These are phyloP conservation scores for Clathrus columnatus DNA, from an alignment of 768 basidiomycete genomes.

Conservation along the genomic window DNA sequence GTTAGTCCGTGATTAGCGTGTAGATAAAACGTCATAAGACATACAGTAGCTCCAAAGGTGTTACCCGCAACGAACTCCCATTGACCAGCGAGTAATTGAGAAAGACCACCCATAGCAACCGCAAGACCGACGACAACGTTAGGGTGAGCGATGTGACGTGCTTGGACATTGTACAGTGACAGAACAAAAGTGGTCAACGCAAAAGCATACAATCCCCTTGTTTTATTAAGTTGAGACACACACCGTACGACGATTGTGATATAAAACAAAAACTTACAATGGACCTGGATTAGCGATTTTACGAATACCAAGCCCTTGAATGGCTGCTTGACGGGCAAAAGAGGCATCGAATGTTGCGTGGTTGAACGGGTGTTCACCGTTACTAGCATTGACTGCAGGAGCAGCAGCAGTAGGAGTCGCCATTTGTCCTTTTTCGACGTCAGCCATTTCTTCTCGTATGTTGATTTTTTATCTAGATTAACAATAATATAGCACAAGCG, in stretches of 20 bases:
- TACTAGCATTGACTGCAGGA: not conserved
- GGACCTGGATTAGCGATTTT: constrained; percentile 53
- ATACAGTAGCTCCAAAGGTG: constrained; percentile 44
- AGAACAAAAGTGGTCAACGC: constrained; percentile 77
- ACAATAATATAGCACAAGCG: not conserved
- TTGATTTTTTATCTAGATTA: not conserved
- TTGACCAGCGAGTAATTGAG: constrained; percentile 83
- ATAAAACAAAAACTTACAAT: constrained; percentile 29
- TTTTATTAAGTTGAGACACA: not conserved
- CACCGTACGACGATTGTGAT: not conserved
- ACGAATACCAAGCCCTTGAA: constrained; percentile 20
- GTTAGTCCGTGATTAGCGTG: not conserved
- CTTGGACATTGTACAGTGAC: constrained; percentile 60
- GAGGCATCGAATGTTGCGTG: not conserved
- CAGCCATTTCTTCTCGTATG: constrained; percentile 23
- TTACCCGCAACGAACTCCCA: constrained; percentile 70
- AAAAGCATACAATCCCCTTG: constrained; percentile 72
- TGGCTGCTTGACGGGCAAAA: not conserved
- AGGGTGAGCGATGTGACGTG: constrained; percentile 43
- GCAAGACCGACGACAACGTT: constrained; percentile 86
- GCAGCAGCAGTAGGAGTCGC: not conserved
- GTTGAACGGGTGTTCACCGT: too few species aligned
- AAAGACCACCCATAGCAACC: constrained; percentile 73
- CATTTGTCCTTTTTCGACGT: constrained; percentile 24
- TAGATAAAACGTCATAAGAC: not conserved